These are phyloP conservation scores for Colletotrichum tabaci DNA, from an alignment of 2,329 filamentous ascomycete species.

Conservation along the genomic window DNA sequence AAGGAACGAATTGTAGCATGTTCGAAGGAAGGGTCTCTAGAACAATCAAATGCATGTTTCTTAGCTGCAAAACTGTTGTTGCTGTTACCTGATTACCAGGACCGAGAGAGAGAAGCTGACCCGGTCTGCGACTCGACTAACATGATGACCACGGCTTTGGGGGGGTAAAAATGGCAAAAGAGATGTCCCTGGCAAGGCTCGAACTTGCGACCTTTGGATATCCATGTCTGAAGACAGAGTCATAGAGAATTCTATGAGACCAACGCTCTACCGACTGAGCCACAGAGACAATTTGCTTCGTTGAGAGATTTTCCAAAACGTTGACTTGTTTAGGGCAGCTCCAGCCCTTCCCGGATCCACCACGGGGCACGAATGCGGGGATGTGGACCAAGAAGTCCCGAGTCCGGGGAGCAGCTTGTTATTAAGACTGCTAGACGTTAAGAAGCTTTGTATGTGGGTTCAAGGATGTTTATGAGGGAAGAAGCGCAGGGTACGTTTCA, in stretches of 20 bases:
- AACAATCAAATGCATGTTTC: background rate
- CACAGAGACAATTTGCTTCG: constrained; percentile 11
- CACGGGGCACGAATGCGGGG: background rate
- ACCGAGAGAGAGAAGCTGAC: too few species aligned
- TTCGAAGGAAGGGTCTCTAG: too few species aligned
- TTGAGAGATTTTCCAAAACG: rapidly evolving
- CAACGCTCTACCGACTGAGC: constrained; percentile 37
- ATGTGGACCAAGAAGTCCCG: background rate
- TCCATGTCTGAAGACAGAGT: background rate
- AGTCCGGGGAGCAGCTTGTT: background rate
- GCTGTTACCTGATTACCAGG: too few species aligned
- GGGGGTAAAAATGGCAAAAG: background rate
- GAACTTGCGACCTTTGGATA: constrained; percentile 37
- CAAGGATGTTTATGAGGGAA: background rate
- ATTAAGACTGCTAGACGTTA: background rate
- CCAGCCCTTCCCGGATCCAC: background rate
- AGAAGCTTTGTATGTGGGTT: background rate
- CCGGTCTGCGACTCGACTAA: too few species aligned
- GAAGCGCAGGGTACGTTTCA: background rate
- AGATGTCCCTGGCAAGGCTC: constrained; percentile 28
- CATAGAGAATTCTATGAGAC: constrained; percentile 20
- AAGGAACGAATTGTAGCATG: too few species aligned
- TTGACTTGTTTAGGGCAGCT: background rate
- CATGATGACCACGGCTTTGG: too few species aligned
- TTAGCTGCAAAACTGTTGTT: too few species aligned